phyloP scores from a whole-genome alignment of 1,284 basidiomycete genomes.

The Apiotrichum porosum region DNA sequence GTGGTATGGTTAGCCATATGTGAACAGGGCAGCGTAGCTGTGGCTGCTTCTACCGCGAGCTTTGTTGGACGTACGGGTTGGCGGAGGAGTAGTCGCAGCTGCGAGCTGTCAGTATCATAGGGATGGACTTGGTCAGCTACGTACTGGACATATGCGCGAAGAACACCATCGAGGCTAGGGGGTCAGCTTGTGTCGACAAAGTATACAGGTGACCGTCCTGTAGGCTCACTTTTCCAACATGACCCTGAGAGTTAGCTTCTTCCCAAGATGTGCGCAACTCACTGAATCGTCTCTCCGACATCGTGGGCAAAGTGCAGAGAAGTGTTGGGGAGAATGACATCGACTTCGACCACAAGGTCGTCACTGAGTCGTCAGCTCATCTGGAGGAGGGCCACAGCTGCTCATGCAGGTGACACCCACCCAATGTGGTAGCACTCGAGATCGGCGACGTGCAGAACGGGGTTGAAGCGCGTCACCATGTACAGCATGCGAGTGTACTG shows the following conservation, averaged over 20 bases:
- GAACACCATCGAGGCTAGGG: conserved; percentile 45
- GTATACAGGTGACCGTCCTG: conserved; percentile 13
- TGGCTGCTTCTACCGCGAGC: neutral
- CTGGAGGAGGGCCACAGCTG: no score
- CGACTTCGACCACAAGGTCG: conserved; percentile 51
- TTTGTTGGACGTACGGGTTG: conserved; percentile 31
- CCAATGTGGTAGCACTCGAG: conserved; percentile 50
- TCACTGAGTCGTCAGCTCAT: conserved; percentile 25
- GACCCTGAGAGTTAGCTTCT: conserved; percentile 22
- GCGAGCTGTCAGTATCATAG: no score
- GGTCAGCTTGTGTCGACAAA: no score
- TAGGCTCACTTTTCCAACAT: conserved; percentile 37
- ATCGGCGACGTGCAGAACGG: conserved; percentile 43
- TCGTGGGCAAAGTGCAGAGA: conserved; percentile 51
- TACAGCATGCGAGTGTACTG: conserved; percentile 50
- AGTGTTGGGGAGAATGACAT: conserved; percentile 50
- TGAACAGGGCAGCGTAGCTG: no score
- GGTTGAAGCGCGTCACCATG: conserved; percentile 50
- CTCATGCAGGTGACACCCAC: conserved; percentile 18
- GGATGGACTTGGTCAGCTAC: conserved; percentile 2
- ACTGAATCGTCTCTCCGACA: conserved; percentile 50
- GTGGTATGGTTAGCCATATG: no score
- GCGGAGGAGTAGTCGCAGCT: conserved; percentile 36
- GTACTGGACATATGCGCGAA: conserved; percentile 50
- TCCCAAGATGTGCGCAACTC: conserved; percentile 5